These are phyloP conservation scores for Phytophthora citricola DNA, from an alignment of 352 stramenopile genomes.

Conservation along the genomic window DNA sequence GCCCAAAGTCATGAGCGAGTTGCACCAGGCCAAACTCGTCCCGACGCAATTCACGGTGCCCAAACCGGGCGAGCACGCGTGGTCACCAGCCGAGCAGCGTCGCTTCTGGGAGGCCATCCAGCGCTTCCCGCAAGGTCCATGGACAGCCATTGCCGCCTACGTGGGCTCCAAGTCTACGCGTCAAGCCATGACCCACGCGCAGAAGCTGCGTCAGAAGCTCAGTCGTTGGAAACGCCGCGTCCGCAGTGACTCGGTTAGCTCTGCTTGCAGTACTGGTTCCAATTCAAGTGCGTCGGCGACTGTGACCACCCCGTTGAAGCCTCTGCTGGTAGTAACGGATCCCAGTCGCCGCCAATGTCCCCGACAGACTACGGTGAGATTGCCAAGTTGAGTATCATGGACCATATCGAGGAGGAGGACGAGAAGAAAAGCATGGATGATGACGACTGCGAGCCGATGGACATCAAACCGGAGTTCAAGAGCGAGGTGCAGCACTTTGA, in stretches of 20 bases:
- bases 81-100: conserved; percentile 52
- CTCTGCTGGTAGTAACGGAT: conserved; percentile 14
- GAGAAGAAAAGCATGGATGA: conserved; percentile 27
- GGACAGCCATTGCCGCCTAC: conserved; percentile 67
- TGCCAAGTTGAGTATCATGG: conserved; percentile 33
- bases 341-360: conserved; percentile 35
- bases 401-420: conserved; percentile 36
- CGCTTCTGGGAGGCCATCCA: conserved; percentile 70
- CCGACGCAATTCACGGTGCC: conserved; percentile 66
- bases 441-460: conserved; percentile 29
- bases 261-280: conserved; percentile 10
- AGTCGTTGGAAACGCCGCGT: conserved; percentile 61
- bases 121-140: conserved; percentile 63
- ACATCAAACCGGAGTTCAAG: conserved; percentile 28
- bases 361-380: conserved; percentile 36
- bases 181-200: conserved; percentile 73
- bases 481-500: conserved; percentile 18
- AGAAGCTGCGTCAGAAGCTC: conserved; percentile 77
- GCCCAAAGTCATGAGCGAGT: conserved; percentile 63
- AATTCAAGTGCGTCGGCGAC: conserved; percentile 34
- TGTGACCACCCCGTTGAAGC: conserved; percentile 17
- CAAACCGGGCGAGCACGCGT: conserved; percentile 58
- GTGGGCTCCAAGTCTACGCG: conserved; percentile 69
- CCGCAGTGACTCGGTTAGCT: conserved; percentile 39
- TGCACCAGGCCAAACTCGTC: conserved; percentile 62